Base-by-base conservation (phyloP, 345 rosid genomes). In the Cochlearia excelsa region DNA sequence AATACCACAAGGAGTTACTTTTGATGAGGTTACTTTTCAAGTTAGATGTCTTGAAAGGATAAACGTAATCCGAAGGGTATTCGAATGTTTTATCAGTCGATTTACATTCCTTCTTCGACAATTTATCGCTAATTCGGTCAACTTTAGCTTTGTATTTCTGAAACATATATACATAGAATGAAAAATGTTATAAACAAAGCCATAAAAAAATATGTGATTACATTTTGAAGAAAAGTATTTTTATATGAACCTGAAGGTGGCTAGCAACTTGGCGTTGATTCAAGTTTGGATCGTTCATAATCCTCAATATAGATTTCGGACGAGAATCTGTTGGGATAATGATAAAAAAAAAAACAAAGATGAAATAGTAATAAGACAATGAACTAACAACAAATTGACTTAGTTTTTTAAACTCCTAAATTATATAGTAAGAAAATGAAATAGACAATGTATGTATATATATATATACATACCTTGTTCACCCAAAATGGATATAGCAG, bases 231-330 rank as follows among this genome's bases (percentile, higher is more conserved):
- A 1, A 2, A 55, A 29, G 6, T 10, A 26, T 6, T 42, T 6
- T 42, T 46, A 52, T 50, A 3, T 29, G 44, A 51, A 84, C 94
- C 94, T 84, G 86, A 6, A 83, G 80, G 70, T 86, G 84, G 66
- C 84, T 82, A 6, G 72, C 68, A 27, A 86, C 72, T 52, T 86
- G 90, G 23, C 72, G 81, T 1, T 38, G 58, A 2, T 78, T 63
- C 67, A 86, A 67, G 59, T 58, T 1, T 7, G 81, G 79, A 51
- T 69, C 80, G 9, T 80, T 45, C 78, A 86, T 86, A 73, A 57
- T 42, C 51, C 10, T 3, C 35, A 70, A 39, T 52, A 81, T 77
- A 7, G 39, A 4, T 61, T 64, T 83, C 0, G 87, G 94, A 31
- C 70, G 61, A 67, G 73, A 78, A 1, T 68, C 90, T 83, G 65